Base-by-base conservation (phyloP, 2,329 filamentous ascomycete genomes). In the Fonsecaea monophora region DNA sequence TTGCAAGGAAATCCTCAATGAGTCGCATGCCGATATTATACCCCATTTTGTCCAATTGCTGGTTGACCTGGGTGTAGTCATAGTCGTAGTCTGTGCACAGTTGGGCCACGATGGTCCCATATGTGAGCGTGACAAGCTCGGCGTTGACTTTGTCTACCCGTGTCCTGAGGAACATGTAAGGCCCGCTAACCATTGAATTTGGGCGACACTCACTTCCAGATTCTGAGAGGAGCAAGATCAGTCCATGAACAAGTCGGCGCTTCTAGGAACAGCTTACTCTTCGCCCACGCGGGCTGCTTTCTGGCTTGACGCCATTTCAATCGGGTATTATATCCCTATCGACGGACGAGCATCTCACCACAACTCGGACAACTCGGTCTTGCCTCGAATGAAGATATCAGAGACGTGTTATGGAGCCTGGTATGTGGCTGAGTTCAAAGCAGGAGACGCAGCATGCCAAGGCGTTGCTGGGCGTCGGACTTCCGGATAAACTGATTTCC, bases 21-120 rank as follows among this genome's bases (percentile, higher is more conserved):
- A 99, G 82, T 42, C 95, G 91, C 76, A 98, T 85, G 34, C 95
- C 95, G 71, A 99, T 99, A 76, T 98, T 98, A 82, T 98, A 97
- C 63, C 95, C 95, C 95, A 99, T 99, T 82, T 94, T 96, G 77
- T 99, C 95, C 53, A 99, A 86, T 79, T 99, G 95, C 79, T 94
- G 93, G 82, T 99, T 99, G 77, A 99, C 94, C 78, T 98, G 93
- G 60, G 87, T 84, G 77, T 99, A 99, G 81, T 98, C 92, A 74
- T 88, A 89, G 74, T 97, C 93, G 78, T 94, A 97, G 82, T 99
- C 95, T 79, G 94, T 94, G 83, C 94, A 98, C 72, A 99, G 85
- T 79, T 98, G 94, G 65, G 93, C 92, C 65, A 99, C 95, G 70
- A 99, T 96, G 30, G 95, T 98, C 76, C 95, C 95, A 79, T 99